Evolutionary conservation across 2,329 filamentous ascomycete genomes (phyloP).

Genomic region (Penicillium thymicola): DNA sequence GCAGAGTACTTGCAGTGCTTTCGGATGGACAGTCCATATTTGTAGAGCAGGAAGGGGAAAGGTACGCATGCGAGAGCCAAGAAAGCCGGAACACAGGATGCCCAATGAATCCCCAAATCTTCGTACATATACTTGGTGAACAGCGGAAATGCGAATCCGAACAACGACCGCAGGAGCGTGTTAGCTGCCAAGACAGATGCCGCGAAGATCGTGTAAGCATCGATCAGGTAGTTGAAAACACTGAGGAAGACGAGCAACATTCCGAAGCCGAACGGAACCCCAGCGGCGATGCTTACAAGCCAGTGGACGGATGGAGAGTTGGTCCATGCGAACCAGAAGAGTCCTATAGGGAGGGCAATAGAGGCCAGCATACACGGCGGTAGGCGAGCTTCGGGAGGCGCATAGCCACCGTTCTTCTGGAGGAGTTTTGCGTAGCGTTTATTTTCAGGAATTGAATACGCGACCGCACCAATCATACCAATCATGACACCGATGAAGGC

Average conservation of each 20-base stretch:
- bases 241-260: slow-evolving; percentile 43
- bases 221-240: slow-evolving; percentile 44
- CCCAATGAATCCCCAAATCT: slow-evolving; percentile 49
- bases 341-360: slow-evolving; percentile 53
- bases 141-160: slow-evolving; percentile 48
- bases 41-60: slow-evolving; percentile 46
- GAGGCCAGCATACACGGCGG: slow-evolving; percentile 50
- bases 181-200: slow-evolving; percentile 45
- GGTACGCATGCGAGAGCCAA: slow-evolving; percentile 45
- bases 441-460: slow-evolving; percentile 44
- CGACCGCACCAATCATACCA: slow-evolving; percentile 40
- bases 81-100: slow-evolving; percentile 46
- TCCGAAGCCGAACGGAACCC: slow-evolving; percentile 43
- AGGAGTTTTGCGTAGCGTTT: slow-evolving; percentile 41
- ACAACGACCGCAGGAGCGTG: slow-evolving; percentile 46
- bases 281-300: slow-evolving; percentile 38
- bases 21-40: slow-evolving; percentile 41
- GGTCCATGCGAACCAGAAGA: slow-evolving; percentile 62
- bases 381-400: slow-evolving; percentile 58
- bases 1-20: slow-evolving; percentile 43
- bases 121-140: slow-evolving; percentile 48
- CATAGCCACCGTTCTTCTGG: slow-evolving; percentile 52
- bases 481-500: slow-evolving; percentile 50
- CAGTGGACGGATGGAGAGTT: slow-evolving; percentile 45
- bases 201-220: slow-evolving; percentile 45